Conservation (phyloP, 2,329 filamentous ascomycete species). For the Fusarium penzigii region DNA sequence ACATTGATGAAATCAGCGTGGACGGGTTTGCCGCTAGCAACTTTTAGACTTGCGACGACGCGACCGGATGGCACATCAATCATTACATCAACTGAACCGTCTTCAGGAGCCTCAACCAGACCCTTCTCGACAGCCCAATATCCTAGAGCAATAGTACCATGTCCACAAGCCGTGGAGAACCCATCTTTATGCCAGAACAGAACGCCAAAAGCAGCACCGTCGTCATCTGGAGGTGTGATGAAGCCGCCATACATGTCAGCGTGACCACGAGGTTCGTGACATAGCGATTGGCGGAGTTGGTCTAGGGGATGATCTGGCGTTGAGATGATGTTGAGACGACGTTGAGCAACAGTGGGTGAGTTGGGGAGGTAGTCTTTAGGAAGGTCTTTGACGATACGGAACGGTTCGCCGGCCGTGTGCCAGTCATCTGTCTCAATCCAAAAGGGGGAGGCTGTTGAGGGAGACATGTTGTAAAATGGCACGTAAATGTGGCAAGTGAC, state of each 20-base stretch:
- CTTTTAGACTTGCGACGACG: conserved; percentile 4
- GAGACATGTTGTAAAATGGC: conserved; percentile 1
- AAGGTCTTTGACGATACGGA: conserved; percentile 22
- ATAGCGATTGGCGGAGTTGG: conserved; percentile 14
- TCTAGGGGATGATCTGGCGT: conserved; percentile 9
- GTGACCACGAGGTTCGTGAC: conserved; percentile 18
- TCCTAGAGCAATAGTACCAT: conserved; percentile 30
- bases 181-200: conserved; percentile 33
- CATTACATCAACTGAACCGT: conserved; percentile 10
- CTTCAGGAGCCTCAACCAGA: neutral
- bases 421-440: conserved; percentile 30
- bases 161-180: conserved; percentile 30
- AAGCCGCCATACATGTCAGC: conserved; percentile 31
- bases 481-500: too few relatives aligned
- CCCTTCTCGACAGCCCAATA: conserved; percentile 23
- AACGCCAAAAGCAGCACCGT: conserved; percentile 25
- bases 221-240: conserved; percentile 23
- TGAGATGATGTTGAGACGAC: conserved; percentile 1
- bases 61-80: conserved; percentile 20
- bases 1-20: conserved; percentile 21
- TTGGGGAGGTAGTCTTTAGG: conserved; percentile 7
- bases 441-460: neutral
- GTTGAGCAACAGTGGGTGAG: conserved; percentile 7
- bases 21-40: neutral
- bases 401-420: conserved; percentile 30